A percentile compares a stretch with the other conserved stretches of the same genome.
These are phyloP conservation scores for Vanrija sp. DNA, from an alignment of 1,284 basidiomycete genomes.

Conservation along the genomic window DNA sequence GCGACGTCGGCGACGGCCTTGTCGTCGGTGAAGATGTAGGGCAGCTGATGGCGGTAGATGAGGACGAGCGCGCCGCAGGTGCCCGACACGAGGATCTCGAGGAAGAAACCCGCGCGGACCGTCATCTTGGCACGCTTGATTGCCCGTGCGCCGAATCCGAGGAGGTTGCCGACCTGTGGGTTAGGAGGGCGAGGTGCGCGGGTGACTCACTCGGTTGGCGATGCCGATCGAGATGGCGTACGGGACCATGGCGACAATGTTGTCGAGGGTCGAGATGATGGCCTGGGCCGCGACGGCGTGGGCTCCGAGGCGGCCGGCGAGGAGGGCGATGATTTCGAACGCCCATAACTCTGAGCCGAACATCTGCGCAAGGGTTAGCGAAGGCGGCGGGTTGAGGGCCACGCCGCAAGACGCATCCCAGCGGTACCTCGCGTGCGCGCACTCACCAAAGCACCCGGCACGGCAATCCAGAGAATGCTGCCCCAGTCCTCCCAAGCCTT, in stretches of 20 bases:
- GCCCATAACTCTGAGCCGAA: conserved; percentile 29
- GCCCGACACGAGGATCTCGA: conserved; percentile 19
- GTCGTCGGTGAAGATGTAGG: conserved; percentile 23
- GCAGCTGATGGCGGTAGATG: conserved; percentile 18
- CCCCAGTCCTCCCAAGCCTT: conserved; percentile 21
- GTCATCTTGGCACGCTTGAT: conserved; percentile 20
- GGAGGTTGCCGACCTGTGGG: conserved; percentile 26
- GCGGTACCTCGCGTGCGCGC: neutral
- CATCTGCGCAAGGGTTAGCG: conserved; percentile 11
- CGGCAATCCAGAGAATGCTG: conserved; percentile 18
- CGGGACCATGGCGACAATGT: conserved; percentile 17
- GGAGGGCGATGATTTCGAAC: conserved; percentile 30
- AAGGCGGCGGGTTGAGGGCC: neutral
- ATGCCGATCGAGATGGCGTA: conserved; percentile 23
- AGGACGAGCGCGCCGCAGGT: conserved; percentile 15
- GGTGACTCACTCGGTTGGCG: conserved; percentile 15
- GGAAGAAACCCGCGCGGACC: conserved; percentile 22
- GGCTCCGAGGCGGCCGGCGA: conserved; percentile 29
- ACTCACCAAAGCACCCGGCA: conserved; percentile 26
- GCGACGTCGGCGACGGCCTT: conserved; percentile 19
- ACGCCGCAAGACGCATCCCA: neutral
- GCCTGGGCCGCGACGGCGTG: conserved; percentile 30
- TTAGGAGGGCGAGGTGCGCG: neutral
- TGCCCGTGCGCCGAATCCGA: conserved; percentile 25
- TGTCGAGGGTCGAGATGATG: conserved; percentile 21